Evolutionary conservation across 305 asterid species (phyloP), one percentile per base, ranked within the genome.

Genomic region (Solanum hybrid): DNA sequence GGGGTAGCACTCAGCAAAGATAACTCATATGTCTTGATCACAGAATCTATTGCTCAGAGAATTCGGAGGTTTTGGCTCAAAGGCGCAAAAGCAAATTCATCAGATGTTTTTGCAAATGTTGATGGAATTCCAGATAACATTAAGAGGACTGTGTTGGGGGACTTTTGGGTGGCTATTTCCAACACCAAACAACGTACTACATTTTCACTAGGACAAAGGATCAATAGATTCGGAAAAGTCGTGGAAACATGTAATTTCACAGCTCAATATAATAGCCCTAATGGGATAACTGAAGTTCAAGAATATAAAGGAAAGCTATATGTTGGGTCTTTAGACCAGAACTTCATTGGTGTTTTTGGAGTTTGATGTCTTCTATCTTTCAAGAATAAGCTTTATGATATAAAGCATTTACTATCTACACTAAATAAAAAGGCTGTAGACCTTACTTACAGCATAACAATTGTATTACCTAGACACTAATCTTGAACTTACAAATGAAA

Each of bases 91-190:
- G 82, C 90, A 29, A 75, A 84, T 26, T 86, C 87, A 36, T 24
- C 89, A 2, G 37, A 89, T 61, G 79, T 89, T 35, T 26, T 89
- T 3, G 2, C 16, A 11, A 87, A 51, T 3, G 36, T 89, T 4
- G 29, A 82, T 20, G 91, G 90, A 87, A 24, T 4, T 14, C 92
- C 92, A 40, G 76, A 36, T 24, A 89, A 89, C 14, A 83, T 87
- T 14, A 73, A 57, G 11, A 87, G 89, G 28, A 87, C 64, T 7
- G 18, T 34, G 29, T 11, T 2, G 29, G 84, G 89, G 69, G 76
- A 89, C 46, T 87, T 89, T 36, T 91, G 89, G 89, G 81, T 81
- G 64, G 87, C 90, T 40, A 18, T 51, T 18, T 5, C n/a, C 78
- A 71, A 31, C 40, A 12, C 8, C 4, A 74, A 69, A 87, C 31